phyloP scores from a whole-genome alignment of 2,329 filamentous ascomycete genomes.

The Penicillium occitanis region DNA sequence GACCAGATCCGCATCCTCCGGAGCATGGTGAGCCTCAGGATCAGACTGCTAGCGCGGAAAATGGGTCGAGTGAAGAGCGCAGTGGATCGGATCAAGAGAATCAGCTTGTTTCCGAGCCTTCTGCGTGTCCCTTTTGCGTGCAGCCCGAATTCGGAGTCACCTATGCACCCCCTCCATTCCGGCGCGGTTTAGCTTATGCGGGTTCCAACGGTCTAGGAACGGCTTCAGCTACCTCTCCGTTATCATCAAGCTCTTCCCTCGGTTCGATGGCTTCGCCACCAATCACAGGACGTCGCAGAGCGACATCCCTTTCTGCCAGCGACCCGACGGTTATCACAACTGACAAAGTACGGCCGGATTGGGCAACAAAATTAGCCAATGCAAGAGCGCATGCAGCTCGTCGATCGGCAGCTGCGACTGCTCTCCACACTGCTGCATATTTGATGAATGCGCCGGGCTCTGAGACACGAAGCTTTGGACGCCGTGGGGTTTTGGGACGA shows the following conservation, averaged over 20 bases:
- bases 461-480: conserved; percentile 55
- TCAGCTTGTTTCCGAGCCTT: conserved; percentile 83
- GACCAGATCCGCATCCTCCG: conserved; percentile 84
- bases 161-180: conserved; percentile 85
- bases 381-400: conserved; percentile 82
- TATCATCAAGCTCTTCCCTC: conserved; percentile 83
- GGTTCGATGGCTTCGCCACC: conserved; percentile 42
- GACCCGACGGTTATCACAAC: conserved; percentile 88
- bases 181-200: conserved; percentile 74
- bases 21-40: conserved; percentile 62
- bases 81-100: conserved; percentile 43
- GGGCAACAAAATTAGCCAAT: conserved; percentile 83
- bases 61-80: conserved; percentile 4
- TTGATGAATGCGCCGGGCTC: conserved; percentile 64
- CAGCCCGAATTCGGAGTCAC: conserved; percentile 96
- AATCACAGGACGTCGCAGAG: conserved; percentile 53
- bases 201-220: conserved; percentile 45
- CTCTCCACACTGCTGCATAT: conserved; percentile 91
- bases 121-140: conserved; percentile 91
- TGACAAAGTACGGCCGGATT: conserved; percentile 88
- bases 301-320: conserved; percentile 73
- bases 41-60: conserved; percentile 34
- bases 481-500: conserved; percentile 54
- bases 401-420: conserved; percentile 87
- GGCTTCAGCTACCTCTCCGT: conserved; percentile 64